Evolutionary conservation across 2,329 filamentous ascomycete genomes (phyloP).

Genomic region (Ascochyta koolunga): DNA sequence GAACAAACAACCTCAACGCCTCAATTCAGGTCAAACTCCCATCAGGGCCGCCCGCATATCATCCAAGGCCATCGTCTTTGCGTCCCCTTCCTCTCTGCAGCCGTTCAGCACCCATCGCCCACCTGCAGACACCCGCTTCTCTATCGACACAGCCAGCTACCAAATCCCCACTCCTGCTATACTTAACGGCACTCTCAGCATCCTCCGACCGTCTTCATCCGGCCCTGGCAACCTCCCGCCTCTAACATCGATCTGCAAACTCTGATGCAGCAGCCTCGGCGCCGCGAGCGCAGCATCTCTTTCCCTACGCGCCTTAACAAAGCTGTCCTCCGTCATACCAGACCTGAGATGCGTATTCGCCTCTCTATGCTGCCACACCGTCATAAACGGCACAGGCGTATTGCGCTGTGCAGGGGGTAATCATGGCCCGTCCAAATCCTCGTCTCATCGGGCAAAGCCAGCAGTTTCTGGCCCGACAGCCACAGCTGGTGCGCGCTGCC

Average conservation of each 20-base stretch:
- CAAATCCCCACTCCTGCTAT: background rate
- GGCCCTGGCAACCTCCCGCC: slow-evolving; percentile 41
- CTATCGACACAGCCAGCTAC: background rate
- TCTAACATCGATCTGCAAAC: slow-evolving; percentile 51
- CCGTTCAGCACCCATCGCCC: too few relatives aligned
- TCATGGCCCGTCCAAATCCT: slow-evolving; percentile 47
- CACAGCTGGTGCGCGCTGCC: slow-evolving; percentile 38
- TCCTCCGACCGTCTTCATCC: slow-evolving; percentile 2
- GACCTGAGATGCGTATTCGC: slow-evolving; percentile 45
- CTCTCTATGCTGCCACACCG: slow-evolving; percentile 42
- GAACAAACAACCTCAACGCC: too few relatives aligned
- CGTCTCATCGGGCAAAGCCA: slow-evolving; percentile 33
- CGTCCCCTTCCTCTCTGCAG: too few relatives aligned
- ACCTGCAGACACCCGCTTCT: too few relatives aligned
- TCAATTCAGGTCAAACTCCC: too few relatives aligned
- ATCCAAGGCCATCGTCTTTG: too few relatives aligned
- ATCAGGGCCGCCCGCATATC: too few relatives aligned
- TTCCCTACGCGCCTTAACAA: slow-evolving; percentile 40
- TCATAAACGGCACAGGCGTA: slow-evolving; percentile 40
- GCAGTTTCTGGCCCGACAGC: slow-evolving; percentile 33
- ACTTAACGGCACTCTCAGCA: background rate
- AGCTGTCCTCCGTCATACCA: slow-evolving; percentile 36
- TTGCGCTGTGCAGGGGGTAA: slow-evolving; percentile 34
- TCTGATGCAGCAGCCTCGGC: slow-evolving; percentile 46
- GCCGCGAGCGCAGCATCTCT: slow-evolving; percentile 39